Conservation (phyloP, 495 filamentous ascomycete genomes). For the Jackrogersella multiformis region DNA sequence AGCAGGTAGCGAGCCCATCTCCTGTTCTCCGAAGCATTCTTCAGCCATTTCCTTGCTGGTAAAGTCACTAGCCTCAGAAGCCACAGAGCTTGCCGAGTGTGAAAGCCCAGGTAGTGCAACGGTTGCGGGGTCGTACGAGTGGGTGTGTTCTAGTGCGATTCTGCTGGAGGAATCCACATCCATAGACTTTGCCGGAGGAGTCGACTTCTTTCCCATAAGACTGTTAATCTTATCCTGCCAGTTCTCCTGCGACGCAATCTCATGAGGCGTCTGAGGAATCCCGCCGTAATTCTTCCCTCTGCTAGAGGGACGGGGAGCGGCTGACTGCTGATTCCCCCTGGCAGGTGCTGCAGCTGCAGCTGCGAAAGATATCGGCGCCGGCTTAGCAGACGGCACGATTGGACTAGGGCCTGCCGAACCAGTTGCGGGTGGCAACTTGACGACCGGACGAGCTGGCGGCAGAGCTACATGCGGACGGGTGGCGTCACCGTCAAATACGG, state of each 20-base stretch:
- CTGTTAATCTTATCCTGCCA: conserved; percentile 83
- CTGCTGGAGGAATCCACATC: conserved; percentile 68
- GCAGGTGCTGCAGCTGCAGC: conserved; percentile 47
- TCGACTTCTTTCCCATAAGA: conserved; percentile 71
- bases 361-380: conserved; percentile 61
- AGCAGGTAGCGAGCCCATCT: conserved; percentile 77
- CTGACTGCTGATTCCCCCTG: conserved; percentile 11
- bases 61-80: conserved; percentile 52
- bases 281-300: conserved; percentile 36
- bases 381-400: conserved; percentile 51
- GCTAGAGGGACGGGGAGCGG: conserved; percentile 34
- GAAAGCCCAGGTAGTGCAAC: conserved; percentile 63
- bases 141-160: conserved; percentile 65
- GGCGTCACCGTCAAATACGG: conserved; percentile 72
- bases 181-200: conserved; percentile 62
- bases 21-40: conserved; percentile 83
- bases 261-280: conserved; percentile 41
- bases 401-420: conserved; percentile 47
- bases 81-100: conserved; percentile 25
- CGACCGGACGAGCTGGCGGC: conserved; percentile 72
- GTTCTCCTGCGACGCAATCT: conserved; percentile 46
- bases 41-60: conserved; percentile 70
- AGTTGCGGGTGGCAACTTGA: conserved; percentile 71
- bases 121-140: conserved; percentile 60
- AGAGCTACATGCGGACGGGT: conserved; percentile 73